Base-by-base conservation (phyloP, 805 yeast species). In the Pichia nakasei region DNA sequence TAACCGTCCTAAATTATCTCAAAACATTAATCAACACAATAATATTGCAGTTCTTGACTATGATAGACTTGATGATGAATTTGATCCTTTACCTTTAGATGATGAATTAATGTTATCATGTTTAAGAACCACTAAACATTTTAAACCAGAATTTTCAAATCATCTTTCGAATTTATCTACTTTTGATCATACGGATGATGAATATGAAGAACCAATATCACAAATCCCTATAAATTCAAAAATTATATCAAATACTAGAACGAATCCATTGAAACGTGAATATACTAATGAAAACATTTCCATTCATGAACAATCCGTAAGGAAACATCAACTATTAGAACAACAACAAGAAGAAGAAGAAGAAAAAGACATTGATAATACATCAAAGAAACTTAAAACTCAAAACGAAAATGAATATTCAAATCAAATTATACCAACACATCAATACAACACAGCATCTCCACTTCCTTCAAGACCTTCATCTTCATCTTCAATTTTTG, bases 51-150 rank as follows among this genome's bases (percentile, higher is more conserved):
- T 9, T 9, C 34, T 35, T 9, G 12, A 22, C 22, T 39, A 39
- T 27, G 13, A 13, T 31, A 29, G 37, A 21, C 12, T 19, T 22
- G 39, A 32, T 8, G 32, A 43, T 9, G 41, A 41, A 11, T 27
- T 29, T 13, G 22, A 32, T 31, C 34, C 41, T 11, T 33, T 48
- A 20, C 49, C 52, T 6, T 29, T 48, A 18, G 52, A 48, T 35
- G 48, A 48, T 27, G 52, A 48, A 37, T n/a, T 48, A 18, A 37
- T 39, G 44, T 19, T 48, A 21, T 22, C 40, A 8, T 42, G 18
- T 35, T 17, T 46, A 11, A 20, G 37, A 37, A n/a, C n/a, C n/a
- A n/a, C 13, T 33, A n/a, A 33, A 9, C 35, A 32, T 17, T 3
- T 9, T 32, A 18, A 32, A 9, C 35, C 17, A 17, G 3, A 9